Percentiles rank a stretch among this genome's conserved stretches.
These are phyloP conservation scores for Stagonosporopsis tanaceti DNA, from an alignment of 2,329 filamentous ascomycete genomes.

Conservation along the genomic window DNA sequence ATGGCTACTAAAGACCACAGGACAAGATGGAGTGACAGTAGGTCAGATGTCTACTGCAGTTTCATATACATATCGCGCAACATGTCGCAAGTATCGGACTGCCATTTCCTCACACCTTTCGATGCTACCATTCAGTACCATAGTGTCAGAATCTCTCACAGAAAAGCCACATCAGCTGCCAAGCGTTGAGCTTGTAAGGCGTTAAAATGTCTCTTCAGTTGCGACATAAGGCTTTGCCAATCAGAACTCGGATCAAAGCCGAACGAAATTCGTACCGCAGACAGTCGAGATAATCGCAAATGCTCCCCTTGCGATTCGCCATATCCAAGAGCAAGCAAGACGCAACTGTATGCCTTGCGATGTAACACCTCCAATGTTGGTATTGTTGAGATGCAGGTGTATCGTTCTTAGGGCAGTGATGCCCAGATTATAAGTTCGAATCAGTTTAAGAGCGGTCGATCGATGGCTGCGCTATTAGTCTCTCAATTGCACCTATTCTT, in stretches of 20 bases:
- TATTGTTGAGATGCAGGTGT: not conserved
- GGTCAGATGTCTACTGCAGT: not conserved
- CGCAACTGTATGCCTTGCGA: not conserved
- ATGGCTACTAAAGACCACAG: not conserved
- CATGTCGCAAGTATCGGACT: not conserved
- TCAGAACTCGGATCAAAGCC: not conserved
- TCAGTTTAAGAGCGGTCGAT: not conserved
- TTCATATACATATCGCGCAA: not conserved
- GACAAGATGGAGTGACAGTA: not conserved
- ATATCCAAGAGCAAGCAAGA: not conserved
- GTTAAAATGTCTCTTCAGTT: not conserved
- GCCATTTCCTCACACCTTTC: not conserved
- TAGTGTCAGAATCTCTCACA: not conserved
- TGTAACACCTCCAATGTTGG: not conserved
- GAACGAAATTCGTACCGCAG: not conserved
- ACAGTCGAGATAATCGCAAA: not conserved
- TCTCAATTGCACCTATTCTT: not conserved
- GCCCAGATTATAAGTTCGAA: not conserved
- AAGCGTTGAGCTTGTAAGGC: not conserved
- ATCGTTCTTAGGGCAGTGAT: not conserved
- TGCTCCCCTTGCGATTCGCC: not conserved
- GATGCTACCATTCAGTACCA: not conserved
- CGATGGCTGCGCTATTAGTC: not conserved
- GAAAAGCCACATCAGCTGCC: not conserved
- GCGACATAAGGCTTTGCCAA: not conserved